Conservation (phyloP, 2,329 filamentous ascomycete genomes). For the Trichoderma hamatum region DNA sequence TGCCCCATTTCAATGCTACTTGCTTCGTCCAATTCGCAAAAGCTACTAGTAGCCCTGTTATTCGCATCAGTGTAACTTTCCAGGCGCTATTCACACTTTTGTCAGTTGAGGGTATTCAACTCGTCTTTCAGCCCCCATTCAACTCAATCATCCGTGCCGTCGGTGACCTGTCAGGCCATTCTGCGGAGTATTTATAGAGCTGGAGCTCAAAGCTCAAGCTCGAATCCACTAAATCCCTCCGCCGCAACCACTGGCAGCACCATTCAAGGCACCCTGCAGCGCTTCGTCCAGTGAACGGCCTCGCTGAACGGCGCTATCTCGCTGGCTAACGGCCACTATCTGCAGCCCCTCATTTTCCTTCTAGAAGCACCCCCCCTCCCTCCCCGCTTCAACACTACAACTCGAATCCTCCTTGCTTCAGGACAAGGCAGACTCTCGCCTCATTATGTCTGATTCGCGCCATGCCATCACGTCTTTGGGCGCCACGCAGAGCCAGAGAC, state of each 20-base stretch:
- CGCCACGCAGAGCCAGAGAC: constrained; percentile 8
- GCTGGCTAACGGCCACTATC: not conserved
- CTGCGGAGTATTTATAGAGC: not conserved
- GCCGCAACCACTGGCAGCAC: constrained; percentile 5
- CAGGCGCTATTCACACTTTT: not conserved
- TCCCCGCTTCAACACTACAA: not conserved
- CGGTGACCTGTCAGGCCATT: not conserved
- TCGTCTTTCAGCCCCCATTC: not conserved
- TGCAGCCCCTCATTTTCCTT: not conserved
- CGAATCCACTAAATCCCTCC: constrained; percentile 6
- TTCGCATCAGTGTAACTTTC: not conserved
- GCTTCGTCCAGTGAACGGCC: constrained; percentile 28
- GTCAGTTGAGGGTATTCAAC: not conserved
- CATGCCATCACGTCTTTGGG: not conserved
- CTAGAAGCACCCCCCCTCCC: not conserved
- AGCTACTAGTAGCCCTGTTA: not conserved
- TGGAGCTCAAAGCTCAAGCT: constrained; percentile 9
- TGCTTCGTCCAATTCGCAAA: not conserved
- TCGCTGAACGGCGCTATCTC: constrained; percentile 29
- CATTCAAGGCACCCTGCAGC: constrained; percentile 3
- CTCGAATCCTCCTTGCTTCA: not conserved
- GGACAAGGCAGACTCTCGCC: constrained; percentile 26
- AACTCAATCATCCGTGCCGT: not conserved
- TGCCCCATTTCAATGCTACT: not conserved
- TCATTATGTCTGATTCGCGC: constrained; percentile 7